Conservation (phyloP, 2,329 filamentous ascomycete genomes). For the Biscogniauxia mediterranea region DNA sequence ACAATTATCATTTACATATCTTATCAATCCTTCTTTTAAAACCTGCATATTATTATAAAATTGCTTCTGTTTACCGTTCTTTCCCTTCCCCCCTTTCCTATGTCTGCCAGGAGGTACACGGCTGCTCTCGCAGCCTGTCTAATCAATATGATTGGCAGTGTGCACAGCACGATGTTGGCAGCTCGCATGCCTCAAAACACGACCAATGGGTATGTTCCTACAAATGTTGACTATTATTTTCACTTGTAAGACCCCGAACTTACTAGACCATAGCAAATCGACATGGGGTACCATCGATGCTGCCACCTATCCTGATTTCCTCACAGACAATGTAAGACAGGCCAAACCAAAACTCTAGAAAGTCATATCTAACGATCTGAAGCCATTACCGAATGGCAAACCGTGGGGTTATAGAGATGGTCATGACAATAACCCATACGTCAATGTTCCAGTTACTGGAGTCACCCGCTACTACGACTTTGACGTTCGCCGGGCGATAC, state of each 20-base stretch:
- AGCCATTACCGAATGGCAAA: slow-evolving; percentile 1
- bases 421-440: not conserved
- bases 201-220: slow-evolving; percentile 1
- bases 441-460: slow-evolving; percentile 1
- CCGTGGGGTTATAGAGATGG: slow-evolving; percentile 1
- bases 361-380: not conserved
- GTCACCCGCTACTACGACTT: slow-evolving; percentile 4
- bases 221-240: not conserved
- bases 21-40: not conserved
- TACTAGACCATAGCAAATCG: not conserved
- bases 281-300: not conserved
- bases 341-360: not conserved
- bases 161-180: not conserved
- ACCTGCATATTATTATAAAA: not conserved
- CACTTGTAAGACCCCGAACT: not conserved
- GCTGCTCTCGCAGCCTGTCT: not conserved
- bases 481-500: not conserved
- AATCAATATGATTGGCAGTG: slow-evolving; percentile 1
- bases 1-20: not conserved
- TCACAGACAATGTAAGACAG: slow-evolving; percentile 1
- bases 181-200: not conserved
- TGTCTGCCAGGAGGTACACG: not conserved
- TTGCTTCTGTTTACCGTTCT: not conserved
- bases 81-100: not conserved
- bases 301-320: not conserved